Conservation (phyloP, 345 rosid genomes). For the Gossypium sturtianum region DNA sequence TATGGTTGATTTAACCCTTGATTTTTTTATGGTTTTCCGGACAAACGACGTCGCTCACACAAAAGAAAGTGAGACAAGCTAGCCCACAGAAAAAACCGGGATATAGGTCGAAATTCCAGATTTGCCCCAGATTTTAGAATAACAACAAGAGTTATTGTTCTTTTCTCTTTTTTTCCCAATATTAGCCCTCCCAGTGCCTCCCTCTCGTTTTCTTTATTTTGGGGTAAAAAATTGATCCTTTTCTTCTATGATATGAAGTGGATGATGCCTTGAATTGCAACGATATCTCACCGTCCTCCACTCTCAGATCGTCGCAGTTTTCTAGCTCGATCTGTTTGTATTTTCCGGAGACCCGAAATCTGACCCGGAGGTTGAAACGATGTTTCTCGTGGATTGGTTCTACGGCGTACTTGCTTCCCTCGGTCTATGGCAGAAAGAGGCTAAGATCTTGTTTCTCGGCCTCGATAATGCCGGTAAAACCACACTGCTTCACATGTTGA, state of each 20-base stretch:
- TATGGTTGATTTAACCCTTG: too few species aligned
- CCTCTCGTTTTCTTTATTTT: conserved; percentile 4
- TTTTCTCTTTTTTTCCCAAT: background rate
- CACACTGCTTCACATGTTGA: conserved; percentile 44
- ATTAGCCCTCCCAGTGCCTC: background rate
- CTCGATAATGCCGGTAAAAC: too few species aligned
- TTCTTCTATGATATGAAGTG: background rate
- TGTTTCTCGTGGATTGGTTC: conserved; percentile 82
- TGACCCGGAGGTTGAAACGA: conserved; percentile 3
- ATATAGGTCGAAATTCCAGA: conserved; percentile 7
- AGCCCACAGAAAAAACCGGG: background rate
- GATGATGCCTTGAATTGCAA: conserved; percentile 11
- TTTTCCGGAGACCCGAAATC: background rate
- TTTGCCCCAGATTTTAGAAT: background rate
- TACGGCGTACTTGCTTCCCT: conserved; percentile 44
- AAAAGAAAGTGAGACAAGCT: too few species aligned
- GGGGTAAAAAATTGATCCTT: background rate
- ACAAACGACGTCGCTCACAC: background rate
- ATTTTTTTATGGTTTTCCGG: background rate
- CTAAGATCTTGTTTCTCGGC: too few species aligned
- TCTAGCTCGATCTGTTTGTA: background rate
- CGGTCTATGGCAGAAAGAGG: too few species aligned
- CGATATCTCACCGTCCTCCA: conserved; percentile 13
- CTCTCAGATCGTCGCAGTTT: background rate
- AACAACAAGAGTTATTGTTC: background rate